These are phyloP conservation scores for Biscogniauxia sp. DNA, from an alignment of 2,329 filamentous ascomycete species.

Conservation along the genomic window DNA sequence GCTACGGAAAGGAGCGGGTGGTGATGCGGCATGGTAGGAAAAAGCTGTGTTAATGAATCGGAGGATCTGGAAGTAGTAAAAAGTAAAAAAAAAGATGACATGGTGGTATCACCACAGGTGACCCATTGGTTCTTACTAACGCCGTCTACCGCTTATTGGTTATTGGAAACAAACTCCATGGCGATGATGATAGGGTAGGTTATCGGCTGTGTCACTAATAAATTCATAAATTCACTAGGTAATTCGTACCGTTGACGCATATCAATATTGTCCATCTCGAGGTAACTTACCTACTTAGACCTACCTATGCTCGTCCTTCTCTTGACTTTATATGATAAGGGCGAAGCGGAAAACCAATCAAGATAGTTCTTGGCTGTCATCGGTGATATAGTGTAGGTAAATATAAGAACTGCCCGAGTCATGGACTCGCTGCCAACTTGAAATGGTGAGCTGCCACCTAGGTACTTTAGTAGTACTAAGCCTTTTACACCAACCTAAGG, in stretches of 20 bases:
- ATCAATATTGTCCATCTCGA: not conserved
- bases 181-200: not conserved
- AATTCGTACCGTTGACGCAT: not conserved
- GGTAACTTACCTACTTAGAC: too few species aligned
- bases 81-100: not conserved
- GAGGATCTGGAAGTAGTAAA: not conserved
- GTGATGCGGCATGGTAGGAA: not conserved
- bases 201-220: not conserved
- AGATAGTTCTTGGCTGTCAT: too few species aligned
- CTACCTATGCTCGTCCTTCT: too few species aligned
- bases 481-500: too few species aligned
- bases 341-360: too few species aligned
- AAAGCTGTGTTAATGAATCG: not conserved
- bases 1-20: not conserved
- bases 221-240: not conserved
- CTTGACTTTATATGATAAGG: too few species aligned
- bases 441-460: too few species aligned
- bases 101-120: not conserved
- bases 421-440: too few species aligned
- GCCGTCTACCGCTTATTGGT: not conserved
- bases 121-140: not conserved
- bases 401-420: too few species aligned
- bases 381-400: too few species aligned
- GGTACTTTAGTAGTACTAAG: too few species aligned
- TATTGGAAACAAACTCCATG: not conserved